phyloP scores from a whole-genome alignment of 495 filamentous ascomycete species.

The Aspergillus olivimuriae region DNA sequence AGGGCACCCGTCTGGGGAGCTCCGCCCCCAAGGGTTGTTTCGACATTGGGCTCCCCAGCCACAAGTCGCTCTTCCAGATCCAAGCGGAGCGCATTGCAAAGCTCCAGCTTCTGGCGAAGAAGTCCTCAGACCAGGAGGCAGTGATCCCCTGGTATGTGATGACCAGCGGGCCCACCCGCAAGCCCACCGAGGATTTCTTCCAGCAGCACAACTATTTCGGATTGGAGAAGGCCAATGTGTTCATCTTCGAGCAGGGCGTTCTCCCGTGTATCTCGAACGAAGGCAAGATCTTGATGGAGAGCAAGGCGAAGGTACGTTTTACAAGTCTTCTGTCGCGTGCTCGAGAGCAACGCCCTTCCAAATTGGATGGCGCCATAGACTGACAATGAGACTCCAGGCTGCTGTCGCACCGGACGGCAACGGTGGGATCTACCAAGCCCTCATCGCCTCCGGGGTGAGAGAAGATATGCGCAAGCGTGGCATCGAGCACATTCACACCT shows the following conservation, averaged over 20 bases:
- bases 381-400: too few species aligned
- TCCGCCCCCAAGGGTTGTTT: slow-evolving; percentile 95
- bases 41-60: slow-evolving; percentile 85
- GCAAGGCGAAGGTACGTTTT: slow-evolving; percentile 65
- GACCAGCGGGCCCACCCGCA: slow-evolving; percentile 95
- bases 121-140: slow-evolving; percentile 57
- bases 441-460: slow-evolving; percentile 74
- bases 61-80: slow-evolving; percentile 94
- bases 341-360: slow-evolving; percentile 8
- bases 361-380: background rate
- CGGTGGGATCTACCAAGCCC: slow-evolving; percentile 91
- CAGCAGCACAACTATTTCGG: slow-evolving; percentile 86
- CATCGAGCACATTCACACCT: slow-evolving; percentile 93
- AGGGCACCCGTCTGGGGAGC: slow-evolving; percentile 91
- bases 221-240: slow-evolving; percentile 73
- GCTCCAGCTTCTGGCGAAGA: slow-evolving; percentile 75
- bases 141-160: slow-evolving; percentile 98
- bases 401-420: slow-evolving; percentile 99
- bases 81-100: slow-evolving; percentile 90
- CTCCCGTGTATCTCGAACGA: slow-evolving; percentile 97
- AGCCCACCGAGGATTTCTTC: slow-evolving; percentile 90
- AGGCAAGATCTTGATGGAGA: slow-evolving; percentile 92
- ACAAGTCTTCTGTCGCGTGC: too few species aligned
- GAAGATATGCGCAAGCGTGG: slow-evolving; percentile 83
- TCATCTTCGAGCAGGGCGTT: slow-evolving; percentile 95